Evolutionary conservation across 345 rosid species (phyloP), one percentile per base, ranked within the genome.

Genomic region (Citrus reticulata): DNA sequence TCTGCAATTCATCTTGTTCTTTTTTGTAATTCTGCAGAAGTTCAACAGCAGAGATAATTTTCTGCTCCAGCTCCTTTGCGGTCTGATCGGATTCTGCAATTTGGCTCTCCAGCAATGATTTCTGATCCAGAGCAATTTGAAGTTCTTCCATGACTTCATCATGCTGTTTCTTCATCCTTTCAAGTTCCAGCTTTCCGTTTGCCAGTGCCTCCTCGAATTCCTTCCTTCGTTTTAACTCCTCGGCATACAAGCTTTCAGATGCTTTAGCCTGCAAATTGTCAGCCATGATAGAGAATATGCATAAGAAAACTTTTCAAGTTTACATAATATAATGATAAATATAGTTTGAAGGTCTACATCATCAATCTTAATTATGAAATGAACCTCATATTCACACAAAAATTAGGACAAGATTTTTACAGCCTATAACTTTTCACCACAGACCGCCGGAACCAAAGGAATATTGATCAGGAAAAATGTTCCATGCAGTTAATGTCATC

Each of bases 31-130:
- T 91, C 78, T 90, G 91, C 82, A 92, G 82, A 66, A 93, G 86
- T 42, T 86, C 91, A 37, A 95, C 98, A 34, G 94, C 98, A 74
- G 94, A 88, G 74, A 92, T 78, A 42, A 95, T 90, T 89, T 93
- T 95, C 82, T 90, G 89, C 81, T 89, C 93, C 73, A 92, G 83
- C 84, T 92, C 94, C 81, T 81, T 81, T 62, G 86, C 85, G 40
- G 76, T 78, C 70, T 78, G 78, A 75, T 92, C 93, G 80, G 90
- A 81, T 64, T 91, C 94, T 76, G 79, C 80, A 70, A 90, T 79
- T 85, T 90, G 90, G 68, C 75, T 83, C 88, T 89, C 91, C 74
- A 91, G 84, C 74, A 55, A 59, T 42, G 79, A 78, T 80, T 85
- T 87, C 86, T 86, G 90, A 60, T 86, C 83, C 83, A 79, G 68